Base-by-base conservation (phyloP, 148 eudicot species). In the Dianthus caryophyllus region DNA sequence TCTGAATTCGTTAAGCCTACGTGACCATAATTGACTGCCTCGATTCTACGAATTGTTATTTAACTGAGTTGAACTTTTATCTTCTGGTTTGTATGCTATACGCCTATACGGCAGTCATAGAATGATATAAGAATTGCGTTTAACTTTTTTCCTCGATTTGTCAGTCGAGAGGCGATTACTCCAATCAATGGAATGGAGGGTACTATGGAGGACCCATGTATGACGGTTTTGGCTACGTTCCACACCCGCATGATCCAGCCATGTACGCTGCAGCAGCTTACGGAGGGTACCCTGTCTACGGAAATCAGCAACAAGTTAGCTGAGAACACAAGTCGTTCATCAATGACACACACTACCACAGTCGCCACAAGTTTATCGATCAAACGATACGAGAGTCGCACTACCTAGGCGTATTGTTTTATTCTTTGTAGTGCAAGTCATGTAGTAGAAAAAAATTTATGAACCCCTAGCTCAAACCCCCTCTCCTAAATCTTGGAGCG, bases 231-330 rank as follows among this genome's bases (percentile, higher is more conserved):
- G 96, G 90, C 14, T 93, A 84, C 47, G 16, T 93, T 65, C 94
- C 89, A 9, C 90, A 84, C 17, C 91, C 88, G n/a, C 89, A 84
- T 12, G 91, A 90, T 77, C 98, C 96, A 38, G 71, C 78, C 75
- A 82, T 93, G 98, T 93, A 90, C 81, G 91, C n/a, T n/a, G n/a
- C n/a, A n/a, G n/a, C 91, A 0, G 85, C 94, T 9, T 89, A 87
- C 38, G 95, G 95, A 17, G 85, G 85, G 53, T 93, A 93, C 75
- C 90, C 97, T 1, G 73, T 82, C 66, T 88, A 91, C 29, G 91
- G 91, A 18, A 79, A 79, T 72, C 88, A 92, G 74, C 87, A 92
- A 44, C 96, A 87, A 86, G 98, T 92, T 41, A 92, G 81, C 86
- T 88, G 49, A 76, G 26, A 47, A 43, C 17, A 50, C 52, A 60